phyloP scores from a whole-genome alignment of 805 yeast genomes.

The Starmerella geochares region DNA sequence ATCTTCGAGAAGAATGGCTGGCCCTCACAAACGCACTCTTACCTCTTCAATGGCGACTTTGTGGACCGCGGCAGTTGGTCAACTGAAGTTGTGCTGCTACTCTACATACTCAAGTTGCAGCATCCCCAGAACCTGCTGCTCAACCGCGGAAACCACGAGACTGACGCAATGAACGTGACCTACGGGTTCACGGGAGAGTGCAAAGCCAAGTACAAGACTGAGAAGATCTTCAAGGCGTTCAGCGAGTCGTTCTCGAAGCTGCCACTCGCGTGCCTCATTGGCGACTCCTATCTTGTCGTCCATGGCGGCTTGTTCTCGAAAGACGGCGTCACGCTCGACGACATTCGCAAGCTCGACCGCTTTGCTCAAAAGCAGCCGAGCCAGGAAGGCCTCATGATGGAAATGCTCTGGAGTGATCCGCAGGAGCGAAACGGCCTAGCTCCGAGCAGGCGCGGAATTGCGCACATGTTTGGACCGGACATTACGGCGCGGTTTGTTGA shows the following conservation, averaged over 20 bases:
- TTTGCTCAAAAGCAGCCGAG: slow-evolving; percentile 66
- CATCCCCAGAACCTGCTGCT: slow-evolving; percentile 62
- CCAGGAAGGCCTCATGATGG: slow-evolving; percentile 88
- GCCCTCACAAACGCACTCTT: slow-evolving; percentile 57
- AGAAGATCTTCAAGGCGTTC: slow-evolving; percentile 69
- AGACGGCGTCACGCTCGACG: slow-evolving; percentile 59
- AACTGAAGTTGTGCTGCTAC: slow-evolving; percentile 79
- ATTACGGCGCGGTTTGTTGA: slow-evolving; percentile 71
- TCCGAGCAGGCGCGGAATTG: slow-evolving; percentile 88
- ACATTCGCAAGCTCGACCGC: slow-evolving; percentile 61
- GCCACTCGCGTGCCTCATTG: slow-evolving; percentile 77
- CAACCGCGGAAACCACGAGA: slow-evolving; percentile 95
- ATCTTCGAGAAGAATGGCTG: slow-evolving; percentile 63
- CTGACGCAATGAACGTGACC: slow-evolving; percentile 90
- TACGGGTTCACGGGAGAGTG: slow-evolving; percentile 97
- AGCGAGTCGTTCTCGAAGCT: slow-evolving; percentile 75
- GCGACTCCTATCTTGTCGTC: slow-evolving; percentile 70
- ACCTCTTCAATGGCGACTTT: slow-evolving; percentile 91
- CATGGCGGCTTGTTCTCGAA: slow-evolving; percentile 83
- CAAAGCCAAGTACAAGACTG: slow-evolving; percentile 67
- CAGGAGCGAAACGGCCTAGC: slow-evolving; percentile 67
- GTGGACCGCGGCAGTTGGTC: slow-evolving; percentile 99
- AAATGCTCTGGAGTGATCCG: slow-evolving; percentile 95
- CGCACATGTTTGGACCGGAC: slow-evolving; percentile 95
- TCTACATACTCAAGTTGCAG: slow-evolving; percentile 65